These are phyloP conservation scores for Misopates orontium DNA, from an alignment of 257 asterid species.

Conservation along the genomic window DNA sequence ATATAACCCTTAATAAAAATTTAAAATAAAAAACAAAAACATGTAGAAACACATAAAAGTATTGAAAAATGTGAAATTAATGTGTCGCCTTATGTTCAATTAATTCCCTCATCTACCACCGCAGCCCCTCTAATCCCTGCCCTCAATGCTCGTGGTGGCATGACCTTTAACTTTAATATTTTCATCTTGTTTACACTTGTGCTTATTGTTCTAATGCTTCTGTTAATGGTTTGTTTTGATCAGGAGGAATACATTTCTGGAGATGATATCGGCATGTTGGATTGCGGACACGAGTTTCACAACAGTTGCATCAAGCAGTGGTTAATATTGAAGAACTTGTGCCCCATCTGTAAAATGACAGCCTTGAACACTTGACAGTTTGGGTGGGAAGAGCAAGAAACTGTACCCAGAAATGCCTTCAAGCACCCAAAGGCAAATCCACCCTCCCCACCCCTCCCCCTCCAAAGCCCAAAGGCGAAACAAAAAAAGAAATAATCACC, in stretches of 20 bases:
- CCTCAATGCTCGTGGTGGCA: no score
- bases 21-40: no score
- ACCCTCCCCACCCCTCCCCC: background rate
- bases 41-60: no score
- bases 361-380: slow-evolving; percentile 49
- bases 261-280: slow-evolving; percentile 64
- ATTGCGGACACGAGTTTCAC: slow-evolving; percentile 86
- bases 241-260: slow-evolving; percentile 73
- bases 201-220: no score
- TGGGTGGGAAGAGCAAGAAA: background rate
- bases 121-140: no score
- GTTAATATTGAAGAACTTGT: slow-evolving; percentile 72
- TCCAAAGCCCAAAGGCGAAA: background rate
- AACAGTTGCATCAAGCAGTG: slow-evolving; percentile 77
- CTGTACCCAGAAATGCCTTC: slow-evolving; percentile 9
- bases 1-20: no score
- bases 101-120: no score
- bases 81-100: no score
- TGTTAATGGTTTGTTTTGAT: no score
- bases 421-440: background rate
- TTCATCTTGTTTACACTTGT: no score
- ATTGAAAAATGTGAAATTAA: no score
- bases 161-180: no score
- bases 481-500: background rate
- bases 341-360: slow-evolving; percentile 84